A percentile compares a stretch with the other conserved stretches of the same genome.
Conservation (phyloP, 768 basidiomycete genomes). For the Calocera cornea region DNA sequence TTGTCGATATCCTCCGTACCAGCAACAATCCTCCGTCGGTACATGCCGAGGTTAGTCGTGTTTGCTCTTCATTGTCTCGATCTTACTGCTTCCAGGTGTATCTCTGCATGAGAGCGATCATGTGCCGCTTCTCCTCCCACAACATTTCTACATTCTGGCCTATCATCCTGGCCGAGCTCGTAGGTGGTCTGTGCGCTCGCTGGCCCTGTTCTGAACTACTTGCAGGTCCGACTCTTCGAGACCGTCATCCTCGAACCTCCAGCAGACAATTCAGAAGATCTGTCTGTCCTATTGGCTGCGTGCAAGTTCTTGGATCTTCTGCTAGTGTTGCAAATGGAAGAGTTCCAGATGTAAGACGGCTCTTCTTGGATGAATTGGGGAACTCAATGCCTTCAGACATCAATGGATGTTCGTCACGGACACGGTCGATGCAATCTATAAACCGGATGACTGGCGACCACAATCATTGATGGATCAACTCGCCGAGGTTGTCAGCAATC, state of each 20-base stretch:
- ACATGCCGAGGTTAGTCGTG: slow-evolving; percentile 67
- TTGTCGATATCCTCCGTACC: slow-evolving; percentile 78
- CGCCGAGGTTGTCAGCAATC: slow-evolving; percentile 62
- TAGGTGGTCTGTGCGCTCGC: slow-evolving; percentile 23
- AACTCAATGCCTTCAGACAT: slow-evolving; percentile 32
- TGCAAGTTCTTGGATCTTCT: slow-evolving; percentile 90
- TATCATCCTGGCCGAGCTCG: slow-evolving; percentile 82
- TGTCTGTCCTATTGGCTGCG: slow-evolving; percentile 71
- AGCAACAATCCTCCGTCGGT: slow-evolving; percentile 69
- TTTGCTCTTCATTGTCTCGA: background rate
- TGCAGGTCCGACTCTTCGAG: slow-evolving; percentile 80
- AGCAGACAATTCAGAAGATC: slow-evolving; percentile 68
- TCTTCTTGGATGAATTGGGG: slow-evolving; percentile 13
- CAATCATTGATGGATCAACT: slow-evolving; percentile 85
- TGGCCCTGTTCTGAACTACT: background rate
- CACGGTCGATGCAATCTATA: slow-evolving; percentile 88
- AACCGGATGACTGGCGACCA: slow-evolving; percentile 67
- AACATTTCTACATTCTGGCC: slow-evolving; percentile 96
- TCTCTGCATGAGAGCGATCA: slow-evolving; percentile 76
- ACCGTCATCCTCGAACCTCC: slow-evolving; percentile 58
- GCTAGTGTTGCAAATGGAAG: slow-evolving; percentile 86
- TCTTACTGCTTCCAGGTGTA: slow-evolving; percentile 34
- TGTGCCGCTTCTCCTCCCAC: slow-evolving; percentile 81
- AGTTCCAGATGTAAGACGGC: slow-evolving; percentile 76
- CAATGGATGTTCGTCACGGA: slow-evolving; percentile 99